Evolutionary conservation across 2,329 filamentous ascomycete species (phyloP), one percentile per base, ranked within the genome.

Genomic region (Pseudopithomyces maydicus): DNA sequence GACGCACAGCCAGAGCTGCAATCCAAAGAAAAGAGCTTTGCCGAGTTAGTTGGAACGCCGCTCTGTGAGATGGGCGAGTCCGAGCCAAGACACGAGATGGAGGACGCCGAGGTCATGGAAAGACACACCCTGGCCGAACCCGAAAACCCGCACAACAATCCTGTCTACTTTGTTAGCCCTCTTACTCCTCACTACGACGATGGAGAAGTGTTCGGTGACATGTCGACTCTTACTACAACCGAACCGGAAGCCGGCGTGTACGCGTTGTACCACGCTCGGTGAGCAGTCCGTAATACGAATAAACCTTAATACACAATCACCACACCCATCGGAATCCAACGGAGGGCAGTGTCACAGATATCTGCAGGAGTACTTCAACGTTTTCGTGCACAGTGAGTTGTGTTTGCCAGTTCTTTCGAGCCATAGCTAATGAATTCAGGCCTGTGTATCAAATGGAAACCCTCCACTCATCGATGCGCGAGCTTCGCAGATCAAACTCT

Each of bases 41-140:
- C 47, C 15, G 63, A 65, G 46, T 23, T 62, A 15, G 52, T 51
- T 3, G 63, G 60, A 3, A 63, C 58, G 12, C 58, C 58, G 12
- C 17, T 64, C 6, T 64, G 61, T 43, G 60, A 63, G 38, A 58
- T 65, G n/a, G 57, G 56, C 6, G 58, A 63, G 1, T 60, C 58
- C 23, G 63, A 65, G 46, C 60, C 60, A n/a, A 55, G 58, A 32
- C 54, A 63, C 26, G 63, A 65, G 48, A 61, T 63, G 60, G 56
- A 63, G 38, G 63, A 63, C 23, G 54, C 55, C 2, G 60, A 65
- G 45, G 63, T 60, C 12, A 49, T 22, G 15, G 55, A 61, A 20
- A 22, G 55, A 47, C 32, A 58, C 51, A 52, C 48, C 36, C 44
- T 52, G 22, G 29, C 35, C 39, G 48, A 58, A 7, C 48, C 46